Base-by-base conservation (phyloP, 768 basidiomycete species). In the Solioccasus polychromus region DNA sequence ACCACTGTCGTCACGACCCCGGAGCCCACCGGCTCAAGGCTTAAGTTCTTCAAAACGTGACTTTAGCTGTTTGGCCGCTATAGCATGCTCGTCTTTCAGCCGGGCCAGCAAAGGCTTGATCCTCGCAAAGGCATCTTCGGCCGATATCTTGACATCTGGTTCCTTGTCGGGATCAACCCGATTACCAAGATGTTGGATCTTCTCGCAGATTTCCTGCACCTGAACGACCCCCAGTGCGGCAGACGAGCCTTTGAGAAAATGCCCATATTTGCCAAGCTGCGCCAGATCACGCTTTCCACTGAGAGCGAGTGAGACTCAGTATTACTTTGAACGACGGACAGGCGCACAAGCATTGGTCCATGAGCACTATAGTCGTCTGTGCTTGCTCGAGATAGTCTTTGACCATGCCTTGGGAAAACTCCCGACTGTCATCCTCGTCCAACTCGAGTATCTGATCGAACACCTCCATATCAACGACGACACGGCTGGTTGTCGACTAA, bases 211-310 rank as follows among this genome's bases (percentile, higher is more conserved):
- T 14, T 70, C 76, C 63, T 91, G 86, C 42, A 99, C 93, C 52
- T 79, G 79, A 47, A 70, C 69, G 24, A 94, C 79, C 22, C 96
- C 95, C 35, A 99, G 77, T 3, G 94, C 91, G 23, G 94, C 94
- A 11, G 93, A 95, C 3, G 94, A 97, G 37, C 95, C 95, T 68
- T 98, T 99, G 61, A 98, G 82, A 70, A 90, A 99, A 68, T 99
- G 95, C 0, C 94, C 96, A 9, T 87, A 75, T 15, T 71, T 68
- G 3, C 88, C 85, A 15, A 99, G 79, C 44, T 77, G 62, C 9
- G 58, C 53, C 9, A 95, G 77, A 53, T 93, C 77, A 51, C 82
- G 76, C 19, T 57, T 64, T 30, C 57, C 57, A 50, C 88, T 91
- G 63, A 39, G 17, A 26, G 26, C 24, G 36, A 29, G 36, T 62